phyloP scores from a whole-genome alignment of 2,329 filamentous ascomycete species.

The Neonectria punicea region DNA sequence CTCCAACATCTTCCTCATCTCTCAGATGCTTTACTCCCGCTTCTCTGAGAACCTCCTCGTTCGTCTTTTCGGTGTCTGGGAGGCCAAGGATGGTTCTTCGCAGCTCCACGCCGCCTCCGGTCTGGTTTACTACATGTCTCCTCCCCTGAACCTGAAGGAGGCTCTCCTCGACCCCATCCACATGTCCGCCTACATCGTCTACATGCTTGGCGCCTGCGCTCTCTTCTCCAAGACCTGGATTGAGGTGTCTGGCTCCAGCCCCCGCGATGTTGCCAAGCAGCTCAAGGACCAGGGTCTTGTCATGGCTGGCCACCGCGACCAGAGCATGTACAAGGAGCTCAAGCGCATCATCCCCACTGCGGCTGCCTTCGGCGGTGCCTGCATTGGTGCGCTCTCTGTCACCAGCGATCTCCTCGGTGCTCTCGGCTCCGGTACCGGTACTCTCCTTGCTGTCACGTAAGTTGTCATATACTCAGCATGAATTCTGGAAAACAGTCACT shows the following conservation, averaged over 20 bases:
- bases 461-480: conserved; percentile 55
- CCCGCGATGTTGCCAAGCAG: conserved; percentile 98
- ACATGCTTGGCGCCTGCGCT: conserved; percentile 97
- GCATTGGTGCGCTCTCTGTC: conserved; percentile 97
- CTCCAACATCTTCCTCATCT: conserved; percentile 99
- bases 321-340: conserved; percentile 99
- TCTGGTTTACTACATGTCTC: conserved; percentile 99
- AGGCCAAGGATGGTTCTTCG: conserved; percentile 93
- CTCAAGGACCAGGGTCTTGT: conserved; percentile 99
- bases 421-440: conserved; percentile 96
- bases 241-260: conserved; percentile 97
- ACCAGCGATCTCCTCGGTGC: conserved; percentile 95
- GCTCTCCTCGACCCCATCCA: conserved; percentile 97
- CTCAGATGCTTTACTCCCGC: conserved; percentile 98
- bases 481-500: conserved; percentile 33
- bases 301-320: conserved; percentile 99
- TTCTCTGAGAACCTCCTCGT: conserved; percentile 99
- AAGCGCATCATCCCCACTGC: conserved; percentile 99
- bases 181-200: conserved; percentile 92
- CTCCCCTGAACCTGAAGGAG: conserved; percentile 96
- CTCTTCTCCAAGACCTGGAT: conserved; percentile 99
- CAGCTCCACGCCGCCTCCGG: conserved; percentile 95
- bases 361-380: conserved; percentile 97
- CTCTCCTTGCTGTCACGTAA: conserved; percentile 97
- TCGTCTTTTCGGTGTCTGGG: conserved; percentile 97